These are phyloP conservation scores for Mycena leptocephala DNA, from an alignment of 768 basidiomycete genomes.

Conservation along the genomic window DNA sequence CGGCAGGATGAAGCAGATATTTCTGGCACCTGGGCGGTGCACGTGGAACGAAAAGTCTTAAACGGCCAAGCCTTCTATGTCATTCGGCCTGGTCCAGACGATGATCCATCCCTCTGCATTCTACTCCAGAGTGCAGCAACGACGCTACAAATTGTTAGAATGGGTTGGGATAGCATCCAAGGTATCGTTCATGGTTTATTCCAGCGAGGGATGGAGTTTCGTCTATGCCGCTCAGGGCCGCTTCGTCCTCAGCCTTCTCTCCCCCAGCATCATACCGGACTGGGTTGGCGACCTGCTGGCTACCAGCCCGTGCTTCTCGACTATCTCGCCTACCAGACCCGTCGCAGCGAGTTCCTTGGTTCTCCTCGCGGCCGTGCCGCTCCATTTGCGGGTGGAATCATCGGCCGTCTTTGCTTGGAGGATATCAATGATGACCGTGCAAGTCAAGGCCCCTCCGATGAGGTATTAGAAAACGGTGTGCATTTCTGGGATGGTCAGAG, in stretches of 20 bases:
- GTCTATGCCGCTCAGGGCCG: not conserved
- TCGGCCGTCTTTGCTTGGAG: slow-evolving; percentile 3
- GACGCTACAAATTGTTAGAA: not conserved
- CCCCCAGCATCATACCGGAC: not conserved
- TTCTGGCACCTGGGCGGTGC: not conserved
- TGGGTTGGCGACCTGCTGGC: not conserved
- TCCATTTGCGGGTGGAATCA: not conserved
- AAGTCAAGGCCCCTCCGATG: not conserved
- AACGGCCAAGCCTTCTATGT: not conserved
- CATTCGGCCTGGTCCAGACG: not conserved
- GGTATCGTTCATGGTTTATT: not conserved
- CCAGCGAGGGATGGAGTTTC: not conserved
- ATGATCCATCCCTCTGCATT: not conserved
- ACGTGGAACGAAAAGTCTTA: not conserved
- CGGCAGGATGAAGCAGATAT: slow-evolving; percentile 9
- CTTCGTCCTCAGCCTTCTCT: not conserved
- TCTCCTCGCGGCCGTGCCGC: slow-evolving; percentile 11
- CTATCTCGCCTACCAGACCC: not conserved
- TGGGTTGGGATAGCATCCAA: slow-evolving; percentile 2
- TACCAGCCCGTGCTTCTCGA: not conserved
- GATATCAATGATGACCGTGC: not conserved
- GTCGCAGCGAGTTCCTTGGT: not conserved
- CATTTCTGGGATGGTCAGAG: slow-evolving; percentile 2
- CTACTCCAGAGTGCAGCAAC: too few relatives aligned
- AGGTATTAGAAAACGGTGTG: not conserved